Evolutionary conservation across 768 basidiomycete genomes (phyloP), one percentile per base, ranked within the genome.

Genomic region (Vararia minispora): DNA sequence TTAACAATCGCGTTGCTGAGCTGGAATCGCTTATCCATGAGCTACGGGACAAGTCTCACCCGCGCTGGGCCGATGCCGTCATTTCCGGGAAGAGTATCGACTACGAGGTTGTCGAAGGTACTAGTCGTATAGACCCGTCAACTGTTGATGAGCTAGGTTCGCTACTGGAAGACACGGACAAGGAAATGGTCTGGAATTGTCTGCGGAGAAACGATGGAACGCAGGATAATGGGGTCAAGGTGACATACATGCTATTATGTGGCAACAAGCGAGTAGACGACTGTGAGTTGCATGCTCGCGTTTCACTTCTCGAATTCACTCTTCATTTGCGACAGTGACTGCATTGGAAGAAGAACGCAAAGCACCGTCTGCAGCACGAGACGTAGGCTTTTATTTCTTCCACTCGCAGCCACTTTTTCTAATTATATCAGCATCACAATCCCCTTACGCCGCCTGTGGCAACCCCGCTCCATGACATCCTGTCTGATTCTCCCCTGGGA

Each of bases 21-120:
- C n/a, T n/a, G n/a, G n/a, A n/a, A n/a, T n/a, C n/a, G n/a, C n/a
- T n/a, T n/a, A n/a, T n/a, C n/a, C n/a, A n/a, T n/a, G n/a, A n/a
- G n/a, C n/a, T n/a, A n/a, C n/a, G n/a, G n/a, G n/a, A n/a, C n/a
- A 87, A 88, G 57, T 85, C 85, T 8, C 85, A 88, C 57, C 85
- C 85, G 33, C 77, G 83, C 26, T 88, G 85, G 85, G 82, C 84
- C 8, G 82, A 86, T 47, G 70, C 67, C n/a, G n/a, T n/a, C n/a
- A n/a, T n/a, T n/a, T n/a, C n/a, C n/a, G n/a, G n/a, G n/a, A n/a
- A n/a, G n/a, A n/a, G n/a, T n/a, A n/a, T n/a, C n/a, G 79, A 85
- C 51, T 85, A 77, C 48, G 82, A 83, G 53, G 74, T 82, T 40
- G 87, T 90, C n/a, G 83, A 87, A 33, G 90, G 89, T 1, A 62